Evolutionary conservation across 2,329 filamentous ascomycete genomes (phyloP), one percentile per base, ranked within the genome.

Genomic region (Atkinsonella hypoxylon): DNA sequence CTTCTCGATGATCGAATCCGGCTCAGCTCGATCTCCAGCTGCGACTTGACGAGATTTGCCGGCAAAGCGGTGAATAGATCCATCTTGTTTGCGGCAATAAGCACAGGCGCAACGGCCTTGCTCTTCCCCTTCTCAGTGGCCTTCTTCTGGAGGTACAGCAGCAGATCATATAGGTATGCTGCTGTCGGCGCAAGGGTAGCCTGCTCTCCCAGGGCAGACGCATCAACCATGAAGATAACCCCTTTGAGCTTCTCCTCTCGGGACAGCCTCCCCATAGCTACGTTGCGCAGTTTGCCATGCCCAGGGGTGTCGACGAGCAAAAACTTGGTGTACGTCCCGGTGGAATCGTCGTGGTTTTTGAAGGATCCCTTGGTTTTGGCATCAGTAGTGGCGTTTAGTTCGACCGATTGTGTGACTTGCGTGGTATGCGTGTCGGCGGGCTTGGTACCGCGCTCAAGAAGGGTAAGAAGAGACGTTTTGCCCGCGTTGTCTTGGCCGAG

Each of bases 31-130:
- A 76, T 73, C 69, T 97, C 90, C 13, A 98, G 73, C 56, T 78
- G 80, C 49, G 76, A 75, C 66, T 80, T 84, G 53, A 96, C 87
- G 32, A 94, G 73, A 6, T 78, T 76, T 0, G 87, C 79, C 0
- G 93, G 93, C 48, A 96, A 71, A 8, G 91, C 89, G 0, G 93
- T 96, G 65, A 98, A 98, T 1, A 98, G 75, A 65, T 98, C 93
- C 63, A 89, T 78, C 75, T 98, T 98, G 69, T 97, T 98, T 49
- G 89, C 90, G 1, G 89, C 90, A 34, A 98, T 73, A 36, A 98
- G 75, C 8, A 98, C 76, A 0, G 87, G 82, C 9, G 93, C 75
- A 44, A 75, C 56, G 2, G 53, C 55, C 59, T 63, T 67, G 42
- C 61, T 55, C 56, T 64, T 67, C 50, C 58, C 55, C 46, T 60